phyloP scores from a whole-genome alignment of 2,329 filamentous ascomycete species.

The Aspergillus tubingensis region DNA sequence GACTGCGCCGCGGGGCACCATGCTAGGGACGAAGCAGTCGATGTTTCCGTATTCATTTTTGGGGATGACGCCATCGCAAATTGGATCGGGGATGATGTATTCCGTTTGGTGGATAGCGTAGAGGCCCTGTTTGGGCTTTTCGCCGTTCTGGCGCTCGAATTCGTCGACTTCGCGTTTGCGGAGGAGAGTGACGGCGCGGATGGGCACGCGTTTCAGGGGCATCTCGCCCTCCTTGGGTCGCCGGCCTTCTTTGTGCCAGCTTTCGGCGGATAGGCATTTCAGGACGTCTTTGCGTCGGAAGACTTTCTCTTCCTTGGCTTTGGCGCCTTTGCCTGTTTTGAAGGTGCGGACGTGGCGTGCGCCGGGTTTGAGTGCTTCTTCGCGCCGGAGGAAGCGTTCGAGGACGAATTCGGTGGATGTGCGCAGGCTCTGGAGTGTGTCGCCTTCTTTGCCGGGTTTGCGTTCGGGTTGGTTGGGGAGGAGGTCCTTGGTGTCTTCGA shows the following conservation, averaged over 20 bases:
- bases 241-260: slow-evolving; percentile 96
- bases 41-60: slow-evolving; percentile 97
- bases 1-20: slow-evolving; percentile 82
- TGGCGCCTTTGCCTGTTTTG: slow-evolving; percentile 71
- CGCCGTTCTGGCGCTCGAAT: slow-evolving; percentile 73
- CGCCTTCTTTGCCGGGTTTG: slow-evolving; percentile 70
- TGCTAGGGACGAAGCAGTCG: slow-evolving; percentile 88
- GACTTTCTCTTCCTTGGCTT: slow-evolving; percentile 74
- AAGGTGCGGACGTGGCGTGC: slow-evolving; percentile 75
- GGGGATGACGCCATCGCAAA: slow-evolving; percentile 80
- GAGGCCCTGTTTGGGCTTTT: slow-evolving; percentile 82
- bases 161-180: slow-evolving; percentile 88
- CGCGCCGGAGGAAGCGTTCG: slow-evolving; percentile 81
- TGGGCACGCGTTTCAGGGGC: slow-evolving; percentile 83
- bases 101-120: slow-evolving; percentile 86
- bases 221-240: slow-evolving; percentile 69
- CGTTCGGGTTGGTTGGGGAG: slow-evolving; percentile 72
- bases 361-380: slow-evolving; percentile 76
- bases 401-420: slow-evolving; percentile 82
- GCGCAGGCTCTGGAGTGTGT: slow-evolving; percentile 87
- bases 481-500: slow-evolving; percentile 77
- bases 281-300: slow-evolving; percentile 78
- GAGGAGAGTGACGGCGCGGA: slow-evolving; percentile 85
- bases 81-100: slow-evolving; percentile 90
- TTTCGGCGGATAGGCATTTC: slow-evolving; percentile 85